These are phyloP conservation scores for Cucumis melo DNA, from an alignment of 306 rosid species.

Conservation along the genomic window DNA sequence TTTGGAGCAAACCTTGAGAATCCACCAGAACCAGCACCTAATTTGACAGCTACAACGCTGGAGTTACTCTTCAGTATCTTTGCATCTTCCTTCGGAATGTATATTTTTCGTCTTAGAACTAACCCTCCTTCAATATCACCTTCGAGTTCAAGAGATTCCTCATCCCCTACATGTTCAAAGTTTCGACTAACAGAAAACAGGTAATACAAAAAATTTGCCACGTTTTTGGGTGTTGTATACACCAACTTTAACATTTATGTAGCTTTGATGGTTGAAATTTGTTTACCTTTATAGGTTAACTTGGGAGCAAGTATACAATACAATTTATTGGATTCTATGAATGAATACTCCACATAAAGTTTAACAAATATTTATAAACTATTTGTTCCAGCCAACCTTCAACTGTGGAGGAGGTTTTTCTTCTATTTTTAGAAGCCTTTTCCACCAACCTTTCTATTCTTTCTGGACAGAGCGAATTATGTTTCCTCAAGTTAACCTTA, in stretches of 20 bases:
- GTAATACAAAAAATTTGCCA: background rate
- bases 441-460: constrained; percentile 73
- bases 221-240: background rate
- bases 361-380: background rate
- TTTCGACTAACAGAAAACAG: constrained; percentile 37
- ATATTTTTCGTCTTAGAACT: constrained; percentile 48
- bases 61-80: constrained; percentile 46
- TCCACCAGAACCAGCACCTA: constrained; percentile 97
- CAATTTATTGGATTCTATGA: background rate
- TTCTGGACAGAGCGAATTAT: constrained; percentile 64
- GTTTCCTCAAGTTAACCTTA: constrained; percentile 53
- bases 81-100: constrained; percentile 35
- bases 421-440: constrained; percentile 59
- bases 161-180: constrained; percentile 55
- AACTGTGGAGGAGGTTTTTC: constrained; percentile 76
- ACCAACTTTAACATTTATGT: background rate
- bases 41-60: constrained; percentile 53
- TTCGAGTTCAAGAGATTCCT: constrained; percentile 54
- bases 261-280: background rate
- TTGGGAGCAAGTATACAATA: background rate
- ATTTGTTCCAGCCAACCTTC: constrained; percentile 75
- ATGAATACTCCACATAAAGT: background rate
- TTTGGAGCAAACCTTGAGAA: constrained; percentile 59
- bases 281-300: background rate
- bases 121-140: constrained; percentile 89